phyloP scores from a whole-genome alignment of 208 protist genomes.

The Leishmania guyanensis region DNA sequence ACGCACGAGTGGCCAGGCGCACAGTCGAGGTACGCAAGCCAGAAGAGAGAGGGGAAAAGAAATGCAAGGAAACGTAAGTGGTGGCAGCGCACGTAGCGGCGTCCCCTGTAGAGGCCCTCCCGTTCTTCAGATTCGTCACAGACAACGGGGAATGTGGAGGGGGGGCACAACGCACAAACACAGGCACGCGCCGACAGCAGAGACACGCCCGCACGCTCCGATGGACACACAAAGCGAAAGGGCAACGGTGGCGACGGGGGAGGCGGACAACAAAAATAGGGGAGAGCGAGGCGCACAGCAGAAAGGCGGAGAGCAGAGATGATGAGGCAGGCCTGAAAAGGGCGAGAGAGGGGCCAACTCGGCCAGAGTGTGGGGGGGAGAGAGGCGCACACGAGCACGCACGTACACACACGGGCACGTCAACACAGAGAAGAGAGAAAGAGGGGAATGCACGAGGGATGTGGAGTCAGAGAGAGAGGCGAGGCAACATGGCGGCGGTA shows the following conservation, averaged over 20 bases:
- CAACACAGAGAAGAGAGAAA: not conserved
- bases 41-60: no score
- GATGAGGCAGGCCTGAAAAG: not conserved
- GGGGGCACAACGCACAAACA: not conserved
- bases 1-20: no score
- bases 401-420: not conserved
- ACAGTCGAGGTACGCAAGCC: no score
- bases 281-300: no score
- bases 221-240: not conserved
- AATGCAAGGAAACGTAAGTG: no score
- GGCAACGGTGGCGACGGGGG: not conserved
- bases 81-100: no score
- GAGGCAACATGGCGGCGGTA: not conserved
- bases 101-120: no score
- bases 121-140: no score
- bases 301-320: not conserved
- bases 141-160: no score
- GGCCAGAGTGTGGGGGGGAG: not conserved
- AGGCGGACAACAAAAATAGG: not conserved
- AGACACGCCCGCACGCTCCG: not conserved
- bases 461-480: not conserved
- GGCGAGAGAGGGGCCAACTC: not conserved
- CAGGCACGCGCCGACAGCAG: not conserved
- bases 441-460: not conserved
- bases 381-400: not conserved